These are phyloP conservation scores for Amauroascus niger DNA, from an alignment of 2,329 filamentous ascomycete genomes.

Conservation along the genomic window DNA sequence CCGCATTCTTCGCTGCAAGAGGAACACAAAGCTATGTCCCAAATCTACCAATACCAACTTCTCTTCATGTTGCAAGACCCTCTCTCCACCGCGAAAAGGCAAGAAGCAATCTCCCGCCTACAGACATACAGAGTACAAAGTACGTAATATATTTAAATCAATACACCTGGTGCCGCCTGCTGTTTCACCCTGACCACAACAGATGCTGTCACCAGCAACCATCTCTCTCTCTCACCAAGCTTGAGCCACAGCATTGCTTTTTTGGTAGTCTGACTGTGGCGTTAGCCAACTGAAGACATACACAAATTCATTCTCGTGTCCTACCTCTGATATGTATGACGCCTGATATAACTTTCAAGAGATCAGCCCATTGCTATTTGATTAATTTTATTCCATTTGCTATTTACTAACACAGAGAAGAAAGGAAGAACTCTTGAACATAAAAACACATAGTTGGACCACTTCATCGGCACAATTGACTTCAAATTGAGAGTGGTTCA, in stretches of 20 bases:
- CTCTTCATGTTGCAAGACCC: background rate
- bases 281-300: background rate
- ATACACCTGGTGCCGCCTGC: background rate
- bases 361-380: background rate
- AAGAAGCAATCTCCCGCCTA: background rate
- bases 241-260: background rate
- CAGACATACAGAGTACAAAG: background rate
- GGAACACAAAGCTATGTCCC: too few species aligned
- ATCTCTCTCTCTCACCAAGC: background rate
- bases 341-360: too few species aligned
- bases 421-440: background rate
- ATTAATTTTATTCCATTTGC: background rate
- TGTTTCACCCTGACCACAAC: background rate
- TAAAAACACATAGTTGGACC: background rate
- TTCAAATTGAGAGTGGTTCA: background rate
- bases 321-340: background rate
- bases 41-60: too few species aligned
- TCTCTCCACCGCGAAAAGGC: background rate
- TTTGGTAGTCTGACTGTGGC: background rate
- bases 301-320: background rate
- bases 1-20: too few species aligned
- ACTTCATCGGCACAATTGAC: background rate
- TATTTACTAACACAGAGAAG: background rate
- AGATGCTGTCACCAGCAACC: background rate
- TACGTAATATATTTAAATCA: too few species aligned